phyloP scores from a whole-genome alignment of 257 asterid genomes.

The Solanum pimpinellifolium region DNA sequence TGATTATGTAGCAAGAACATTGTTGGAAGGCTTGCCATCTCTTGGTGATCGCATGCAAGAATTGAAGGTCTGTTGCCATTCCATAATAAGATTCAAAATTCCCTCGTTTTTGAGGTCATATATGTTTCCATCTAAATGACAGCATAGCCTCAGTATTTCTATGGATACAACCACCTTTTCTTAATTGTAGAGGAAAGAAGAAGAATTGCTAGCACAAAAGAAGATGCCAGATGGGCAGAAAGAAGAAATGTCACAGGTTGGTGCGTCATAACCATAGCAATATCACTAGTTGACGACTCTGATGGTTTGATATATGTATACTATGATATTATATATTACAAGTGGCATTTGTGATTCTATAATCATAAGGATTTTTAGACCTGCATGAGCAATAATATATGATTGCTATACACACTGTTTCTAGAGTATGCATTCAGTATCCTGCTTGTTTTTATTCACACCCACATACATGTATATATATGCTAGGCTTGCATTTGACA shows the following conservation, averaged over 20 bases:
- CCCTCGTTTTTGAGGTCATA: not conserved
- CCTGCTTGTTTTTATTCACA: not conserved
- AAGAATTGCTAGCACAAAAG: slow-evolving; percentile 11
- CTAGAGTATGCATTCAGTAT: not conserved
- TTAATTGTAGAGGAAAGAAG: slow-evolving; percentile 8
- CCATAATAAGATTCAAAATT: not conserved
- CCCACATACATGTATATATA: not conserved
- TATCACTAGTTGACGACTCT: not conserved
- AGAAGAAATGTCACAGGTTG: slow-evolving; percentile 21
- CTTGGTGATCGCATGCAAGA: slow-evolving; percentile 10
- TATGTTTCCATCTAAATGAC: not conserved
- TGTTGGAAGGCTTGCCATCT: slow-evolving; percentile 16
- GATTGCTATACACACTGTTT: not conserved
- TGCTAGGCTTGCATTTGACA: not conserved
- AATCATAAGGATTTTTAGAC: not conserved
- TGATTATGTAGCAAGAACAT: slow-evolving; percentile 6
- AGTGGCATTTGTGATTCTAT: not conserved
- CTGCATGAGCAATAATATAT: not conserved
- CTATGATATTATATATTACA: not conserved
- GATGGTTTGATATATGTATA: not conserved
- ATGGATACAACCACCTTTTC: not conserved
- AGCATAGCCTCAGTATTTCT: not conserved
- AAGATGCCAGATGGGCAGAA: slow-evolving; percentile 15
- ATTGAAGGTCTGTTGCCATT: slow-evolving; percentile 7
- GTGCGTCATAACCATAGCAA: not conserved